These are phyloP conservation scores for Aspergillus sp. DNA, from an alignment of 2,329 filamentous ascomycete genomes.

Conservation along the genomic window DNA sequence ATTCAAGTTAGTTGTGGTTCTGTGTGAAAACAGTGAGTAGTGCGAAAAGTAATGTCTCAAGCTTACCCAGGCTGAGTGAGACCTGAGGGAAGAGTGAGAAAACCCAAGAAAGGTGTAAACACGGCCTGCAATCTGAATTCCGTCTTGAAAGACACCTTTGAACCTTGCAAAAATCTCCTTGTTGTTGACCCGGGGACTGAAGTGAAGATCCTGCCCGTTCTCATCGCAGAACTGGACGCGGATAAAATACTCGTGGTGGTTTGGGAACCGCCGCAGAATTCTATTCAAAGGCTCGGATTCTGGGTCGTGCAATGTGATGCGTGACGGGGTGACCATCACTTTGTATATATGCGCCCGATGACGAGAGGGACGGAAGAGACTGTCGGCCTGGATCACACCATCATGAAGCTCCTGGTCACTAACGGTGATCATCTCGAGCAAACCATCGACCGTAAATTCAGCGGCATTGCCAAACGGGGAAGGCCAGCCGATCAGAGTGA, in stretches of 20 bases:
- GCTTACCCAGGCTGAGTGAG: constrained; percentile 64
- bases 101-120: constrained; percentile 71
- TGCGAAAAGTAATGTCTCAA: background rate
- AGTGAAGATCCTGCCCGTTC: constrained; percentile 23
- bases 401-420: constrained; percentile 41
- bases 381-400: constrained; percentile 18
- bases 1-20: background rate
- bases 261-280: constrained; percentile 25
- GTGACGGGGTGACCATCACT: constrained; percentile 59
- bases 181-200: constrained; percentile 18
- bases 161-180: constrained; percentile 52
- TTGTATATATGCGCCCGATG: constrained; percentile 55
- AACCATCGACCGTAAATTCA: constrained; percentile 37
- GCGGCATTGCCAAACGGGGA: constrained; percentile 50
- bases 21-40: background rate
- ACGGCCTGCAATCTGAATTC: constrained; percentile 64
- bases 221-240: constrained; percentile 29
- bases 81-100: constrained; percentile 73
- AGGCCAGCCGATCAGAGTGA: constrained; percentile 55
- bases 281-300: constrained; percentile 44
- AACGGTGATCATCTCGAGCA: constrained; percentile 43
- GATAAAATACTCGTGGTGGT: constrained; percentile 26
- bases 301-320: constrained; percentile 57
- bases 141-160: constrained; percentile 56
- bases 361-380: constrained; percentile 17